Base-by-base conservation (phyloP, 345 rosid genomes). In the Raphanus sativus region DNA sequence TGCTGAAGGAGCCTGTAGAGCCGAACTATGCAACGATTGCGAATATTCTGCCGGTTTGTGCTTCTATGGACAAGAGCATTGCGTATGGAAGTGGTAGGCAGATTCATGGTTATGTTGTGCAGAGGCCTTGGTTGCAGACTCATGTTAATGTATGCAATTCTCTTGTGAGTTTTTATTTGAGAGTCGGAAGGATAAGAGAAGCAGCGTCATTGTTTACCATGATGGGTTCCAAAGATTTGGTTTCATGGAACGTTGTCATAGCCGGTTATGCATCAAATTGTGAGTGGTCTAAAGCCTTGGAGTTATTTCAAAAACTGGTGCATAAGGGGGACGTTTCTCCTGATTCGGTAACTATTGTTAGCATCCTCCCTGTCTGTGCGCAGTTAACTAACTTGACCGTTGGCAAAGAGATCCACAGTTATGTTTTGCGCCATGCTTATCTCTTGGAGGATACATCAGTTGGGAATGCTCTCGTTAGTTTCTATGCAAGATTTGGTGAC, bases 191-290 rank as follows among this genome's bases (percentile, higher is more conserved):
- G 58, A 78, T 85, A 65, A 80, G 79, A 59, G 84, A 81, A 79
- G 98, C 91, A 38, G 93, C 88, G 36, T 75, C 75, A 32, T 55
- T 93, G 81, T 93, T 93, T 74, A 80, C 62, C 24, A 84, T 77
- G 83, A 89, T 88, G 90, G 77, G 74, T 78, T 79, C 65, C 33
- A 88, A 84, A 85, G 97, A 93, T 86, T 81, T 89, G 86, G 87
- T 93, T 71, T 86, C 98, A 8, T 93, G 98, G 98, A 93, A 93
- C 33, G 87, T 93, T 71, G 77, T 88, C 59, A 87, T 91, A 75
- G 85, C 93, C 1, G 97, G 98, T 61, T 88, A 83, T 77, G 89
- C 86, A 67, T 84, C 88, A 67, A 89, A 88, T 59, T 83, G 83
- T 67, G 83, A 85, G 74, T 89, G 88, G 89, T 77, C 71, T 67